These are phyloP conservation scores for Neocallimastix lanati DNA, from an alignment of 192 early-diverging fungal genomes.

Conservation along the genomic window DNA sequence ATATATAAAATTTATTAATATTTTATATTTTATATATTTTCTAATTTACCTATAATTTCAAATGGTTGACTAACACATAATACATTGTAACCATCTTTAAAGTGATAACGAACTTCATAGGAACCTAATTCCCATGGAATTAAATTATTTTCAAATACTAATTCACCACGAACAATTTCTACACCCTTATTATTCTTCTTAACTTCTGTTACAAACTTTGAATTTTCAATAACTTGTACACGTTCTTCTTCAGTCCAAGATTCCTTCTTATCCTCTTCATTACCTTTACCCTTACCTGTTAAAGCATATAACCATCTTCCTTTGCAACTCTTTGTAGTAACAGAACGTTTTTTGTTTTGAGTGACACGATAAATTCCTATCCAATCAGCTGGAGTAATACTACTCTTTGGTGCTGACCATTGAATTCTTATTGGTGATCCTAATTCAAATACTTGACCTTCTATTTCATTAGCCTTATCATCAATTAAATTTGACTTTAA, in stretches of 20 bases:
- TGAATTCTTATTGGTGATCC: constrained; percentile 55
- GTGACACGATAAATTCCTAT: constrained; percentile 74
- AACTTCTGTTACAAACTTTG: not conserved
- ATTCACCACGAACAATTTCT: constrained; percentile 19
- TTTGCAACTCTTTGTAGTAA: constrained; percentile 60
- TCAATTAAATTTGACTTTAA: constrained; percentile 11
- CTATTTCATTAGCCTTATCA: constrained; percentile 13
- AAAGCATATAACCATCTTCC: constrained; percentile 45
- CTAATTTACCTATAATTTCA: constrained; percentile 30
- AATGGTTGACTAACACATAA: constrained; percentile 58
- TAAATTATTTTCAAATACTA: constrained; percentile 42
- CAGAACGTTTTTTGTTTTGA: constrained; percentile 47
- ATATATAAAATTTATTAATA: too few relatives aligned
- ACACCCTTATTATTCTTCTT: not conserved
- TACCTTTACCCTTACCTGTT: constrained; percentile 15
- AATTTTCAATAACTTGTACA: not conserved
- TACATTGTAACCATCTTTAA: constrained; percentile 68
- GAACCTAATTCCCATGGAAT: constrained; percentile 73
- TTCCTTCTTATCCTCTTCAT: not conserved
- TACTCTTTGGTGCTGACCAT: constrained; percentile 58
- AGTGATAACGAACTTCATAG: constrained; percentile 85
- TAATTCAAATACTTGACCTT: constrained; percentile 27
- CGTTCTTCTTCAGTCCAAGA: not conserved
- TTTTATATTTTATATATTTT: too few relatives aligned
- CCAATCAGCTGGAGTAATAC: constrained; percentile 64